Evolutionary conservation across 2,329 filamentous ascomycete species (phyloP).

Genomic region (Fusarium austroafricanum): DNA sequence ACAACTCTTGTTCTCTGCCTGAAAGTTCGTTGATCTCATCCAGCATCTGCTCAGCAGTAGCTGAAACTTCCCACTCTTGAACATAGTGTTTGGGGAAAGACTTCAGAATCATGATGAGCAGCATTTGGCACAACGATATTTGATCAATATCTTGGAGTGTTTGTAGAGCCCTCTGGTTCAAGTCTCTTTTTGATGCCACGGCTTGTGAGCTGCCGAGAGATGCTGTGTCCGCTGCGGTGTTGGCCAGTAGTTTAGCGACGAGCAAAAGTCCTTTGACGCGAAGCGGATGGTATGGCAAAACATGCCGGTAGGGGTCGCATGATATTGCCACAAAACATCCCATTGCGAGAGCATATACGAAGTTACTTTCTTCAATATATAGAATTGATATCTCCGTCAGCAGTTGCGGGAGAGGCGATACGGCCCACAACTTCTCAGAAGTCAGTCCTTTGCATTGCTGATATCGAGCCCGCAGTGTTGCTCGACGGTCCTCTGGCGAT

Average conservation of each 20-base stretch:
- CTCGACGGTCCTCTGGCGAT: constrained; percentile 45
- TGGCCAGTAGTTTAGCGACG: constrained; percentile 63
- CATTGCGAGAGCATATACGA: constrained; percentile 58
- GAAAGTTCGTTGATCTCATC: constrained; percentile 60
- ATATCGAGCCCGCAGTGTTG: constrained; percentile 39
- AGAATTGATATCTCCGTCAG: constrained; percentile 59
- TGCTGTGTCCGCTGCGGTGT: constrained; percentile 58
- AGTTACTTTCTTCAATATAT: constrained; percentile 57
- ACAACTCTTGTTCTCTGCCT: constrained; percentile 59
- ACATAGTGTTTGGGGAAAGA: constrained; percentile 57
- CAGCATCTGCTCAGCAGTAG: constrained; percentile 60
- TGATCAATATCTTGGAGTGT: constrained; percentile 61
- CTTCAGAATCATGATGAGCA: constrained; percentile 61
- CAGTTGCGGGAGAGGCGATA: constrained; percentile 61
- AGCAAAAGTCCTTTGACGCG: constrained; percentile 64
- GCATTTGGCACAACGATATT: constrained; percentile 64
- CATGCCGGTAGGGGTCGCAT: constrained; percentile 62
- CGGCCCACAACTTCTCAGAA: constrained; percentile 56
- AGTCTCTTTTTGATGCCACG: constrained; percentile 34
- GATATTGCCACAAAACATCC: constrained; percentile 60
- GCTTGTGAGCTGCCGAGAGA: constrained; percentile 44
- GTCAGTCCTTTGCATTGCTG: constrained; percentile 42
- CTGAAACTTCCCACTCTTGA: constrained; percentile 59
- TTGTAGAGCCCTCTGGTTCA: constrained; percentile 45
- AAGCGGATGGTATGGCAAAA: constrained; percentile 62